A percentile compares a stretch with the other conserved stretches of the same genome.
Conservation (phyloP, 805 yeast genomes). For the Pichia paraexigua region DNA sequence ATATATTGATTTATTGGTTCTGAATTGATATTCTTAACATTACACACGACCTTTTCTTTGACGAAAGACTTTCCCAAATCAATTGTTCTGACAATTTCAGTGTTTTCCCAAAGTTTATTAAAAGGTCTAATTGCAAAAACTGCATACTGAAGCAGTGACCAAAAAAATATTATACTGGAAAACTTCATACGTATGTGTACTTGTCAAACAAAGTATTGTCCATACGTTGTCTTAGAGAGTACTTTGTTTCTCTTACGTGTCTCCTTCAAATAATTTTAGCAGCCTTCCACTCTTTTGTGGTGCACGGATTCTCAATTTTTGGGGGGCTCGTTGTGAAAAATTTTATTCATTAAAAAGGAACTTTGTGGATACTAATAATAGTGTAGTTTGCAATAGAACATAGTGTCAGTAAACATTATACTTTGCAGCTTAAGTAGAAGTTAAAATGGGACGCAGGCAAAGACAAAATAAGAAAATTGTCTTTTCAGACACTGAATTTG, state of each 20-base stretch:
- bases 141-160: neutral
- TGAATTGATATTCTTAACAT: conserved; percentile 48
- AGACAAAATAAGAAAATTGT: conserved; percentile 23
- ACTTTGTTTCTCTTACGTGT: neutral
- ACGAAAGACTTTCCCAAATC: conserved; percentile 64
- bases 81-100: conserved; percentile 43
- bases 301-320: neutral
- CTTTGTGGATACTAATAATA: neutral
- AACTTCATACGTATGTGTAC: neutral
- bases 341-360: neutral
- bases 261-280: neutral
- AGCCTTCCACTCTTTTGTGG: neutral
- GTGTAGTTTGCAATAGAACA: neutral
- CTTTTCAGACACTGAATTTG: conserved; percentile 15
- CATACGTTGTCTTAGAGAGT: neutral
- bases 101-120: conserved; percentile 45
- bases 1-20: conserved; percentile 49
- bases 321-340: neutral
- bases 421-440: neutral
- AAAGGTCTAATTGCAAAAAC: conserved; percentile 10
- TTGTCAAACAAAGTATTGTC: neutral
- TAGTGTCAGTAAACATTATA: neutral
- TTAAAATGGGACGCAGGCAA: conserved; percentile 3
- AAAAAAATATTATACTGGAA: neutral
- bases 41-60: conserved; percentile 50